Base-by-base conservation (phyloP, 164 flowering plant species). In the Aristolochia contorta region DNA sequence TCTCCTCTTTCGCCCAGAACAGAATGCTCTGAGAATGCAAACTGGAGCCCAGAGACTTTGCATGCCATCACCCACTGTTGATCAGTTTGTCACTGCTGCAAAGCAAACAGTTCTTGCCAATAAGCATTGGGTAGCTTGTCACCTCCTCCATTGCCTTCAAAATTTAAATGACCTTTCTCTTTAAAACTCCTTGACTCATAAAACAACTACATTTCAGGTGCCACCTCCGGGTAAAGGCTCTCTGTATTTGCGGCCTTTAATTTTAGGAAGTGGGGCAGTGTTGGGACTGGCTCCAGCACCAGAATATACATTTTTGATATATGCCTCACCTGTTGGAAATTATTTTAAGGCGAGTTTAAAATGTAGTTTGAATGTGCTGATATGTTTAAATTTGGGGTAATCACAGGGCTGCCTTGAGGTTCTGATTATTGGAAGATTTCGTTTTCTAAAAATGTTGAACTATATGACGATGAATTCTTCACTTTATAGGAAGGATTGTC, bases 201-300 rank as follows among this genome's bases (percentile, higher is more conserved):
- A 37, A 37, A 37, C 43, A 37, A 37, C 43, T 53, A 22, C 21
- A 12, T 51, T 33, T 6, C 72, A 92, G 96, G 82, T 87, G 60
- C 98, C 98, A 61, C 98, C 98, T 23, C 79, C 84, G 13, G 98
- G 90, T 24, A 89, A 89, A 73, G 98, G 98, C 54, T 78, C 96
- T 3, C 48, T 93, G 52, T 93, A 93, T 62, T 49, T 89, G 43
- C 75, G 98, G 78, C 96, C 97, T 56, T 49, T 93, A 77, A 86
- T 93, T 13, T 73, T 87, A 3, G 98, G 98, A 57, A 93, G 73
- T 64, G 98, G 98, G 24, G 74, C 91, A 16, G 59, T 83, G 45
- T 68, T 93, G 43, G 96, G 97, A 47, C 55, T 93, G 64, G 84
- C 82, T 1, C 87, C 99, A 2, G 81, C 97, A 13, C 87, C 97